Evolutionary conservation across 306 rosid genomes (phyloP).

Genomic region (Cicer judaicum): DNA sequence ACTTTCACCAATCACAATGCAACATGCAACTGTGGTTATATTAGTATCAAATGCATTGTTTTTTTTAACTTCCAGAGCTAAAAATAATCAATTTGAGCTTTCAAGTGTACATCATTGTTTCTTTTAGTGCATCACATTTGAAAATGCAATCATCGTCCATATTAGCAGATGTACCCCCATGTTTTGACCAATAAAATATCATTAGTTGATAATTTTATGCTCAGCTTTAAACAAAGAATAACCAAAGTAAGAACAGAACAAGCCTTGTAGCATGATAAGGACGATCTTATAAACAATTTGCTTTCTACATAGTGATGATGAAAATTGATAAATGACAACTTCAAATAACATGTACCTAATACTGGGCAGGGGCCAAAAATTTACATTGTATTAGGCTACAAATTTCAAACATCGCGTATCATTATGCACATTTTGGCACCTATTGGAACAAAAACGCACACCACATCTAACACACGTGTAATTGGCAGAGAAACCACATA

Average conservation of each 20-base stretch:
- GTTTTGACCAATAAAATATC: neutral
- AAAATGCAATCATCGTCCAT: neutral
- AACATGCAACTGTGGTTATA: neutral
- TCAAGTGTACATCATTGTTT: neutral
- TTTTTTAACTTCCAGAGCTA: neutral
- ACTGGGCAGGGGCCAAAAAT: slow-evolving; percentile 30
- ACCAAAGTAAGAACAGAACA: slow-evolving; percentile 18
- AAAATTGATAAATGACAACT: slow-evolving; percentile 3
- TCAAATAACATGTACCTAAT: neutral
- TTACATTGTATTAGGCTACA: slow-evolving; percentile 65
- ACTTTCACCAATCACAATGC: neutral
- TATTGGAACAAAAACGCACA: slow-evolving; percentile 76
- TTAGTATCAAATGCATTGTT: neutral
- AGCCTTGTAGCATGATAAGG: slow-evolving; percentile 13
- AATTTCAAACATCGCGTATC: slow-evolving; percentile 97
- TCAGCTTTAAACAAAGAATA: neutral
- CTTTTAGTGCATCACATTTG: neutral
- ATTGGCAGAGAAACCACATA: slow-evolving; percentile 81
- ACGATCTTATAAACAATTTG: slow-evolving; percentile 24
- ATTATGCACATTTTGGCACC: slow-evolving; percentile 92
- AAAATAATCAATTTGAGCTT: neutral
- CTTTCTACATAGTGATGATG: slow-evolving; percentile 11
- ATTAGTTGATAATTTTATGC: neutral
- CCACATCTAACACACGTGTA: slow-evolving; percentile 94
- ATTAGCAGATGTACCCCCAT: neutral